Conservation (phyloP, 2,329 filamentous ascomycete genomes). For the Paecilomyces niveus region DNA sequence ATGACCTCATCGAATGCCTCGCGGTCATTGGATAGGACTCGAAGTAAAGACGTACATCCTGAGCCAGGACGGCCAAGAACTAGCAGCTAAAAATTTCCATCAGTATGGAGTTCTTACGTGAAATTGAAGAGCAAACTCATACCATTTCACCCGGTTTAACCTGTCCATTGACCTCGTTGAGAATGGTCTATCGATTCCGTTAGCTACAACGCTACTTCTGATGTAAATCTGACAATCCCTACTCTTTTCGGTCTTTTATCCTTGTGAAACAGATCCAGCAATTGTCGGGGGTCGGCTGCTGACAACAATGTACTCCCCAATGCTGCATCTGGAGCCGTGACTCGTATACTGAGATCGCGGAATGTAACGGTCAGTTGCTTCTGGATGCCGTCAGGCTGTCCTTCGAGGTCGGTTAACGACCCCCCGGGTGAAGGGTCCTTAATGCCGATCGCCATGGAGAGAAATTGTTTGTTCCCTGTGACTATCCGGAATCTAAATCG, state of each 20-base stretch:
- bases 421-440: neutral
- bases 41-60: constrained; percentile 65
- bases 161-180: constrained; percentile 33
- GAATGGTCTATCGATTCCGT: constrained; percentile 25
- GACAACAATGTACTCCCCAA: constrained; percentile 28
- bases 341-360: constrained; percentile 25
- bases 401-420: neutral
- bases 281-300: constrained; percentile 23
- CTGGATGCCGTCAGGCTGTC: constrained; percentile 5
- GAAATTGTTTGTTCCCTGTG: constrained; percentile 12
- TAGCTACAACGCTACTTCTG: neutral
- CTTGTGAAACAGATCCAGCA: constrained; percentile 13
- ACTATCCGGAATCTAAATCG: neutral
- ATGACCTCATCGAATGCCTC: constrained; percentile 51
- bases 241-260: constrained; percentile 21
- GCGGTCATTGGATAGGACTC: constrained; percentile 59
- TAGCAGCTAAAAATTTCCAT: constrained; percentile 42
- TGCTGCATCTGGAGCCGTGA: constrained; percentile 29
- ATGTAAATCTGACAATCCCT: neutral
- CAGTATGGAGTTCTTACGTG: neutral
- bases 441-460: constrained; percentile 3
- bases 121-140: constrained; percentile 3
- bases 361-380: constrained; percentile 32
- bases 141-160: constrained; percentile 40
- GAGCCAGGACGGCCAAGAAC: constrained; percentile 62